phyloP scores from a whole-genome alignment of 1,284 basidiomycete species.

The Cerrena zonata region DNA sequence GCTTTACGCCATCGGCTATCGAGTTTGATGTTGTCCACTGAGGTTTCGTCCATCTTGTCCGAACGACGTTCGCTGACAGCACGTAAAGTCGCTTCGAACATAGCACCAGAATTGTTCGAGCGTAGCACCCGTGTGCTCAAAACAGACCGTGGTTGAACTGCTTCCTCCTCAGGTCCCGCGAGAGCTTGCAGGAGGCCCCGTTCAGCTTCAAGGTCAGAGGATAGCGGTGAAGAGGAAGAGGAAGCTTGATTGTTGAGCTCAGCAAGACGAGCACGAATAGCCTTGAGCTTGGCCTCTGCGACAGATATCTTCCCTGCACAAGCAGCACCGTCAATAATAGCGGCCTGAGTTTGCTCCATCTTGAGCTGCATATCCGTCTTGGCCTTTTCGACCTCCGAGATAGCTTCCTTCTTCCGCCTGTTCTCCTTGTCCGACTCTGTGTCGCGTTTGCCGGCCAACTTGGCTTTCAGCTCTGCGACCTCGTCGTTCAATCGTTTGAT shows the following conservation, averaged over 20 bases:
- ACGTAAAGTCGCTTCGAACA: constrained; percentile 79
- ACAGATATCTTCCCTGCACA: constrained; percentile 71
- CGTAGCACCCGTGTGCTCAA: constrained; percentile 59
- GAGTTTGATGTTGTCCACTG: constrained; percentile 66
- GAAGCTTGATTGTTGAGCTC: constrained; percentile 50
- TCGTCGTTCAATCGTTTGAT: constrained; percentile 84
- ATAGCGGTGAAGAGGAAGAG: constrained; percentile 36
- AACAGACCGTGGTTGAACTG: constrained; percentile 54
- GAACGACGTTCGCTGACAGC: constrained; percentile 75
- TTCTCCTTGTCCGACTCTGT: constrained; percentile 57
- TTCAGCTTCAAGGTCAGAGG: constrained; percentile 67
- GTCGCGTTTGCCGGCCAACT: constrained; percentile 64
- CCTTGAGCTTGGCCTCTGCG: constrained; percentile 66
- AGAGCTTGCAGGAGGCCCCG: constrained; percentile 65
- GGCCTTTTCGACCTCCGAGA: constrained; percentile 62
- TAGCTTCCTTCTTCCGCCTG: constrained; percentile 64
- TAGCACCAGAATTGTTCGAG: constrained; percentile 69
- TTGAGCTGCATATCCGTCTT: constrained; percentile 66
- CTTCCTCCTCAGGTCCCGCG: constrained; percentile 66
- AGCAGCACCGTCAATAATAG: constrained; percentile 73
- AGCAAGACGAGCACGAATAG: constrained; percentile 61
- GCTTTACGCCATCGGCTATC: constrained; percentile 63
- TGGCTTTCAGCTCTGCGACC: constrained; percentile 80
- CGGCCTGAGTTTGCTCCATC: constrained; percentile 59
- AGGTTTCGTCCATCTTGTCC: constrained; percentile 73